phyloP scores from a whole-genome alignment of 2,329 filamentous ascomycete genomes.

The Beauveria medogensis region DNA sequence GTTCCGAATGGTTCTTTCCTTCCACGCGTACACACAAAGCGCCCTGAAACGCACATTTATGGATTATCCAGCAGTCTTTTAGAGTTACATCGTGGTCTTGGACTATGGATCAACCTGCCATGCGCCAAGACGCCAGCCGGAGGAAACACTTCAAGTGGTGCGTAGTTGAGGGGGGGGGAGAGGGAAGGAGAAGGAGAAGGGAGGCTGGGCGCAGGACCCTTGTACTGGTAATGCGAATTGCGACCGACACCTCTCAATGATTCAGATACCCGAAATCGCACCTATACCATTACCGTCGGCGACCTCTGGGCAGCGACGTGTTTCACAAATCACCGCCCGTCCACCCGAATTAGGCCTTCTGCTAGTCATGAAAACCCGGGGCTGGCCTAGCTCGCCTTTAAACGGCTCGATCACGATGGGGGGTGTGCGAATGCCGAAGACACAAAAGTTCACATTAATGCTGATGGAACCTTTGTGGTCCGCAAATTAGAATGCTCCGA shows the following conservation, averaged over 20 bases:
- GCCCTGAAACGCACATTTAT: neutral
- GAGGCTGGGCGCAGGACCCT: no score
- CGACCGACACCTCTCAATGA: no score
- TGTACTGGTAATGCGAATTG: no score
- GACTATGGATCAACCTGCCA: neutral
- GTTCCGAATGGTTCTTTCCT: neutral
- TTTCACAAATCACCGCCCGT: no score
- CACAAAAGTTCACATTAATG: conserved; percentile 3
- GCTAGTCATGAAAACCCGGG: no score
- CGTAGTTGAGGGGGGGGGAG: neutral
- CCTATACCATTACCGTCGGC: no score
- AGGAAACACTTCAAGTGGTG: neutral
- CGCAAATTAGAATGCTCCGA: neutral
- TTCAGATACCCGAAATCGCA: no score
- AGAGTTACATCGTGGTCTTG: neutral
- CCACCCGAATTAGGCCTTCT: no score
- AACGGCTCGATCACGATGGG: neutral
- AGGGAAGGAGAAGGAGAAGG: no score
- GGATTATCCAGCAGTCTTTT: neutral
- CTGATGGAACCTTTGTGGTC: neutral
- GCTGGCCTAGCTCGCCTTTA: no score
- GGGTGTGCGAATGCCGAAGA: neutral
- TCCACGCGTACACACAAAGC: neutral
- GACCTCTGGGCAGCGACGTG: no score
- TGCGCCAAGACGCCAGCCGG: neutral